These are phyloP conservation scores for Gossypium stocksii DNA, from an alignment of 345 rosid genomes.

Conservation along the genomic window DNA sequence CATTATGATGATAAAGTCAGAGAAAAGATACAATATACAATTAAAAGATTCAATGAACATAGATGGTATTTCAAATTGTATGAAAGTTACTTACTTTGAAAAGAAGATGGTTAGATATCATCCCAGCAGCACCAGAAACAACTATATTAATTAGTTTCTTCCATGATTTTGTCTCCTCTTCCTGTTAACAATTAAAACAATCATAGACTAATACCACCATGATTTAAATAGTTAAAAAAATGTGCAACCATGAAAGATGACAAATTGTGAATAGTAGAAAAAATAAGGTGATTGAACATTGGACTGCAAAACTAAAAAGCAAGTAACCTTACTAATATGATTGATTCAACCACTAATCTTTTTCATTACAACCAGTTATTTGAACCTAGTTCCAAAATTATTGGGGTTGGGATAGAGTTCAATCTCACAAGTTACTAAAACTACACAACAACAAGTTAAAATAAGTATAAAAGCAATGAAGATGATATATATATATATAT, in stretches of 20 bases:
- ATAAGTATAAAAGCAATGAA: neutral
- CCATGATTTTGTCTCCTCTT: conserved; percentile 91
- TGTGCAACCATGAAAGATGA: neutral
- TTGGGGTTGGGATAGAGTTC: neutral
- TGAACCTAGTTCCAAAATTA: neutral
- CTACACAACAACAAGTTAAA: neutral
- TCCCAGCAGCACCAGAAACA: conserved; percentile 97
- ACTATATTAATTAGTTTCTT: conserved; percentile 70
- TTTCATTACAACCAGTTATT: neutral
- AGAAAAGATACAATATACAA: neutral
- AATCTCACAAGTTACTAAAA: neutral
- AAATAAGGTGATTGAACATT: neutral
- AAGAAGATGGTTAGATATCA: conserved; percentile 90
- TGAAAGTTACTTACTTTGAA: conserved; percentile 63
- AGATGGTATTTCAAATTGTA: neutral
- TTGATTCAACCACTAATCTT: neutral
- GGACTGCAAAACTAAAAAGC: neutral
- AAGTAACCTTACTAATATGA: neutral
- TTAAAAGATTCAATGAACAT: neutral
- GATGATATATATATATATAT: too few species aligned
- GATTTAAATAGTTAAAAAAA: neutral
- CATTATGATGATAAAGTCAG: neutral
- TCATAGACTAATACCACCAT: neutral
- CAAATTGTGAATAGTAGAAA: neutral
- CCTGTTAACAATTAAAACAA: conserved; percentile 37